Conservation (phyloP, 768 basidiomycete genomes). For the Tylopilus vinaceipallidus region DNA sequence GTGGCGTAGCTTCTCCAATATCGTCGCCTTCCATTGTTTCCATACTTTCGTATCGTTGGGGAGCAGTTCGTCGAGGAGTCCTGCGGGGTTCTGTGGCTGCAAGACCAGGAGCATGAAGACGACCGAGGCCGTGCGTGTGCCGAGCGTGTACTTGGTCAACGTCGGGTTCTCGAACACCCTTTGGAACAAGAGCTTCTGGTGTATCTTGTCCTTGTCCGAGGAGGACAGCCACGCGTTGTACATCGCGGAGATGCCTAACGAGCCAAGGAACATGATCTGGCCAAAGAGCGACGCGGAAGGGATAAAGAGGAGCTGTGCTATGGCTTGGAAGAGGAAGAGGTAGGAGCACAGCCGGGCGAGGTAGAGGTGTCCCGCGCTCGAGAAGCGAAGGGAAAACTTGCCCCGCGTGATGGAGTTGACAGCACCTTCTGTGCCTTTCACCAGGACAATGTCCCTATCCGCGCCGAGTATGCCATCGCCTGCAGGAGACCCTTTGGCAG, state of each 20-base stretch:
- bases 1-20: constrained; percentile 1
- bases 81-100: background rate
- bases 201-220: constrained; percentile 31
- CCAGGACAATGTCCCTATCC: constrained; percentile 19
- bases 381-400: constrained; percentile 23
- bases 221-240: constrained; percentile 25
- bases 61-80: constrained; percentile 14
- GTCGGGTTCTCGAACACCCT: constrained; percentile 10
- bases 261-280: constrained; percentile 30
- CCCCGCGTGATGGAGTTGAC: constrained; percentile 32
- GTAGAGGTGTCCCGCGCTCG: constrained; percentile 6
- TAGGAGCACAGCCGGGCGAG: constrained; percentile 21
- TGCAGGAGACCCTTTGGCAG: constrained; percentile 17
- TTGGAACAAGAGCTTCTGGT: constrained; percentile 11
- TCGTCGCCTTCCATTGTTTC: constrained; percentile 18
- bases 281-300: constrained; percentile 29
- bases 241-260: constrained; percentile 26
- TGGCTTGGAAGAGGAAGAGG: constrained; percentile 22
- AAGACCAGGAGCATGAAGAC: constrained; percentile 20
- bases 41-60: constrained; percentile 24
- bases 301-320: constrained; percentile 30
- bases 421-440: constrained; percentile 27
- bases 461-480: constrained; percentile 31
- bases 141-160: constrained; percentile 15
- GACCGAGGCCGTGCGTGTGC: constrained; percentile 16